phyloP scores from a whole-genome alignment of 2,329 filamentous ascomycete genomes.

The Grosmannia huntii region DNA sequence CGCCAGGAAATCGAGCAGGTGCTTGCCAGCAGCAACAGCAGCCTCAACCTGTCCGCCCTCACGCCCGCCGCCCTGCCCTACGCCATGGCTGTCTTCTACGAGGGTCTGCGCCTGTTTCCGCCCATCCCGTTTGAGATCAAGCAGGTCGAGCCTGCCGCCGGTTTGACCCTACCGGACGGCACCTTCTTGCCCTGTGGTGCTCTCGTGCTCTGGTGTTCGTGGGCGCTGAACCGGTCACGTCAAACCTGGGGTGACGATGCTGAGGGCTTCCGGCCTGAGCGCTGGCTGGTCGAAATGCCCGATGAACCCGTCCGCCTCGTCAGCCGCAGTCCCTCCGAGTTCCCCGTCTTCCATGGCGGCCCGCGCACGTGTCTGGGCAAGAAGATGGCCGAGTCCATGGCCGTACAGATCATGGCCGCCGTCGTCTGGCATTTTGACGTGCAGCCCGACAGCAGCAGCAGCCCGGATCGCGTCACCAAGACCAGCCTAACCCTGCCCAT shows the following conservation, averaged over 20 bases:
- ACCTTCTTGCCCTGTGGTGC: conserved; percentile 40
- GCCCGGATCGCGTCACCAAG: conserved; percentile 37
- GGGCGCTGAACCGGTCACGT: conserved; percentile 48
- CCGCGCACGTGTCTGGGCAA: conserved; percentile 48
- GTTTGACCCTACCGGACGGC: conserved; percentile 41
- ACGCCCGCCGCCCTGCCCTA: conserved; percentile 37
- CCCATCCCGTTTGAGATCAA: conserved; percentile 56
- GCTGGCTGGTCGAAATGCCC: conserved; percentile 32
- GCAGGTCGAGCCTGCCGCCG: conserved; percentile 35
- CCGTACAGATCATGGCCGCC: conserved; percentile 39
- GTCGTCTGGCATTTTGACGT: conserved; percentile 40
- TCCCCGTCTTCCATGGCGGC: conserved; percentile 53
- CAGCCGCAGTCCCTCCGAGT: conserved; percentile 38
- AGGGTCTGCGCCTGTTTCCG: conserved; percentile 47
- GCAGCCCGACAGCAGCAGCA: conserved; percentile 16
- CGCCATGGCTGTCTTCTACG: conserved; percentile 48
- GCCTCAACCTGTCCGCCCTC: conserved; percentile 21
- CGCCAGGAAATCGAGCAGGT: conserved; percentile 27
- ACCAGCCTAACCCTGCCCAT: conserved; percentile 52
- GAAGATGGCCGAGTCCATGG: conserved; percentile 50
- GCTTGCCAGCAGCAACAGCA: conserved; percentile 9
- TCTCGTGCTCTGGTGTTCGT: conserved; percentile 50
- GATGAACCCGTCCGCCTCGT: conserved; percentile 20
- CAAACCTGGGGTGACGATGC: conserved; percentile 45
- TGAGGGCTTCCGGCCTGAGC: conserved; percentile 39